Evolutionary conservation across 495 filamentous ascomycete genomes (phyloP).

Genomic region (Daldinia bambusicola): DNA sequence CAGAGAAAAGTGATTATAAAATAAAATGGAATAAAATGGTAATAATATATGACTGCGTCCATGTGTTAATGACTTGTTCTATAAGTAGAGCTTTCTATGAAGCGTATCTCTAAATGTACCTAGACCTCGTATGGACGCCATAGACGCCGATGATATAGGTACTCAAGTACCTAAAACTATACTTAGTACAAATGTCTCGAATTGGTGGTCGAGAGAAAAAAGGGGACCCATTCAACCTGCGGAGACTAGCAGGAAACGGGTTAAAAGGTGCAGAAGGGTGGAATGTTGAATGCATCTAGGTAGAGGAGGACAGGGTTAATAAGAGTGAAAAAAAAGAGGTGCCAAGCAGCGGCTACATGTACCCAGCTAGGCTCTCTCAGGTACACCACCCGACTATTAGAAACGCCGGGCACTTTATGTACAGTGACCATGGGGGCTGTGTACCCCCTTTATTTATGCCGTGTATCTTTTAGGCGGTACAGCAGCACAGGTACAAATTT

Average conservation of each 20-base stretch:
- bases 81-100: not conserved
- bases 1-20: not conserved
- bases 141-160: not conserved
- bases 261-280: not conserved
- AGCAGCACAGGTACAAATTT: not conserved
- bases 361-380: constrained; percentile 26
- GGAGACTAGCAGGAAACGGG: constrained; percentile 6
- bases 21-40: not conserved
- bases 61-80: not conserved
- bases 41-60: not conserved
- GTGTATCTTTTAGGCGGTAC: constrained; percentile 16
- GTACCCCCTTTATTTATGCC: constrained; percentile 40
- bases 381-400: constrained; percentile 34
- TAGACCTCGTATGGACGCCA: not conserved
- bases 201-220: constrained; percentile 12
- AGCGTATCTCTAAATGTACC: not conserved
- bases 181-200: constrained; percentile 4
- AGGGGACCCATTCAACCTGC: constrained; percentile 5
- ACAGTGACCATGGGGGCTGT: constrained; percentile 30
- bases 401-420: constrained; percentile 32
- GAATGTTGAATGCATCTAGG: not conserved
- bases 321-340: constrained; percentile 5
- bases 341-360: constrained; percentile 37
- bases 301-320: constrained; percentile 13
- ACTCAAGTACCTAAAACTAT: not conserved